phyloP scores from a whole-genome alignment of 228 moss, liverwort and hornwort genomes.

The Sphagnum fallax region DNA sequence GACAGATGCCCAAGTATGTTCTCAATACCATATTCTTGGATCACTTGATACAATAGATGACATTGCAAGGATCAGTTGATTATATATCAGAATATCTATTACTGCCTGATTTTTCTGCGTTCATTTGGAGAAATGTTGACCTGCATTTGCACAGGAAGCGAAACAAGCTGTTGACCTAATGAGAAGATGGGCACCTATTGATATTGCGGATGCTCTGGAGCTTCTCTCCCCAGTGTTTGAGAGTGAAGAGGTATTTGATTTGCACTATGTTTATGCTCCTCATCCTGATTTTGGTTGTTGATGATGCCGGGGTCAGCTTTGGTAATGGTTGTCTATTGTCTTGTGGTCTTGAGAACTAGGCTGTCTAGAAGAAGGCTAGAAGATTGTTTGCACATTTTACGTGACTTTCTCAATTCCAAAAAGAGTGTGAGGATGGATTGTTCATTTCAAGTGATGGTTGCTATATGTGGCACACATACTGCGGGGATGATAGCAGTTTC shows the following conservation, averaged over 20 bases:
- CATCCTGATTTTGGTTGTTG: background rate
- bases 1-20: slow-evolving; percentile 85
- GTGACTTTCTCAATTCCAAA: too few relatives aligned
- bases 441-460: too few relatives aligned
- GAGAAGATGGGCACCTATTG: slow-evolving; percentile 93
- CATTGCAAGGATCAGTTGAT: background rate
- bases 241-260: slow-evolving; percentile 72
- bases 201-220: slow-evolving; percentile 93
- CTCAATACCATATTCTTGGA: background rate
- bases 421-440: too few relatives aligned
- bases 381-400: too few relatives aligned
- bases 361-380: background rate
- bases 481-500: too few relatives aligned
- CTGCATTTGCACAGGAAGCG: slow-evolving; percentile 49
- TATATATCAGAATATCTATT: background rate
- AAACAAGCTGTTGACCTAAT: slow-evolving; percentile 96
- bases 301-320: background rate
- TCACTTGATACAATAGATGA: background rate
- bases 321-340: background rate
- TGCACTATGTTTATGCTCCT: background rate
- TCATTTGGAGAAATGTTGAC: background rate
- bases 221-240: slow-evolving; percentile 94
- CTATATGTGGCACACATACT: too few relatives aligned
- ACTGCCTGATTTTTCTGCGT: background rate
- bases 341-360: background rate